Evolutionary conservation across 192 early-diverging fungal species (phyloP).

Genomic region (Backusella parvicylindrica): DNA sequence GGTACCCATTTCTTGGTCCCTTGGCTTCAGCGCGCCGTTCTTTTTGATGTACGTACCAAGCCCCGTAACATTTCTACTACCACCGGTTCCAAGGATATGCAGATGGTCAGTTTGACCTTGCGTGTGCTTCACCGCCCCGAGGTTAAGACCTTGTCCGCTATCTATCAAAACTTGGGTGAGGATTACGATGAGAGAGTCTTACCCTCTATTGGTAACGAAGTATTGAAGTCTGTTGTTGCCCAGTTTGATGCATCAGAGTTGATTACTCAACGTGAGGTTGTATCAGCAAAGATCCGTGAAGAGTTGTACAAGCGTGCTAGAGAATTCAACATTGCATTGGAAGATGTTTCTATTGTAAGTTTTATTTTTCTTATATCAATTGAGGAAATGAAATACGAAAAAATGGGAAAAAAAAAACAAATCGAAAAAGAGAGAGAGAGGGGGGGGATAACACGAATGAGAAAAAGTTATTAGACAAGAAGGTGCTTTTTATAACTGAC

Average conservation of each 20-base stretch:
- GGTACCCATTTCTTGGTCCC: conserved; percentile 99
- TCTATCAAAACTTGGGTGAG: conserved; percentile 88
- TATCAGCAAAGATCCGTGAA: conserved; percentile 89
- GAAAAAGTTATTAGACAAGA: background rate
- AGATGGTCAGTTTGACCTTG: conserved; percentile 93
- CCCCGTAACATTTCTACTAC: conserved; percentile 98
- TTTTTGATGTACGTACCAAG: conserved; percentile 91
- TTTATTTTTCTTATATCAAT: background rate
- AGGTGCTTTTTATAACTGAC: background rate
- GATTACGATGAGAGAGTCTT: conserved; percentile 98
- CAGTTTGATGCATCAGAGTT: conserved; percentile 98
- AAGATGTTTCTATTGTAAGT: conserved; percentile 96
- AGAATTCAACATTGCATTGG: conserved; percentile 96
- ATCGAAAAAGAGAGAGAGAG: background rate
- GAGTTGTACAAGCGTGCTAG: conserved; percentile 88
- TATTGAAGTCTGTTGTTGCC: conserved; percentile 98
- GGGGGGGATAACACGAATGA: background rate
- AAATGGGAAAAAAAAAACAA: background rate
- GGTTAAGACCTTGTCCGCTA: conserved; percentile 63
- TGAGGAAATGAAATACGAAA: background rate
- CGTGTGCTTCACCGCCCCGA: conserved; percentile 91
- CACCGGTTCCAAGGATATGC: conserved; percentile 99
- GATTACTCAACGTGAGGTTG: conserved; percentile 96
- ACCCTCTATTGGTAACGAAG: conserved; percentile 98
- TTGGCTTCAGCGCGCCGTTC: conserved; percentile 88